phyloP scores from a whole-genome alignment of 2,329 filamentous ascomycete species.

The Fusarium odoratissimum region DNA sequence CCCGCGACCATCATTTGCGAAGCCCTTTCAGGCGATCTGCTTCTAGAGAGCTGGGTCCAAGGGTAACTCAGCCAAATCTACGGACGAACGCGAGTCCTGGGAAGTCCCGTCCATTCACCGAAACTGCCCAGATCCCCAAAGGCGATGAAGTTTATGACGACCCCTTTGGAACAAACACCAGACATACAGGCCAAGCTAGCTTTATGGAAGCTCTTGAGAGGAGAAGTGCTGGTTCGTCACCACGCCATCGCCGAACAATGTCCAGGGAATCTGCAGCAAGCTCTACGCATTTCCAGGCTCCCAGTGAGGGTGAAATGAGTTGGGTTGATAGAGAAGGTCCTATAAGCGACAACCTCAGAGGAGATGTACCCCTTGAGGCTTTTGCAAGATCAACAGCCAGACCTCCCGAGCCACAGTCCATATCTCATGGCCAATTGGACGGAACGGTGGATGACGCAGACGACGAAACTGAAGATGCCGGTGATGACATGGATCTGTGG shows the following conservation, averaged over 20 bases:
- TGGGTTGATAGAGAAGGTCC: constrained; percentile 56
- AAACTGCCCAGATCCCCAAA: constrained; percentile 18
- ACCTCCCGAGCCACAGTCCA: background rate
- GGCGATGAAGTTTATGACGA: constrained; percentile 42
- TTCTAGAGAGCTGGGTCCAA: constrained; percentile 51
- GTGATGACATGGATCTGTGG: constrained; percentile 67
- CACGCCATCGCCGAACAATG: constrained; percentile 21
- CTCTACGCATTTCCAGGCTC: constrained; percentile 49
- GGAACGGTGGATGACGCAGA: constrained; percentile 30
- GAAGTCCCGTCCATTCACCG: constrained; percentile 31
- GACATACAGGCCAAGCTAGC: constrained; percentile 46
- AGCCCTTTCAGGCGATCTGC: constrained; percentile 65
- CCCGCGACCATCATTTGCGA: constrained; percentile 61
- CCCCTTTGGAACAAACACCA: constrained; percentile 44
- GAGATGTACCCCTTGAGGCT: constrained; percentile 51
- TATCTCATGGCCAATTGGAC: constrained; percentile 25
- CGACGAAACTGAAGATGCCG: constrained; percentile 38
- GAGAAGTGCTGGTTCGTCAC: constrained; percentile 35
- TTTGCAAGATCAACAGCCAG: constrained; percentile 25
- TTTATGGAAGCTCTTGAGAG: constrained; percentile 50
- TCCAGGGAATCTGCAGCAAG: constrained; percentile 47
- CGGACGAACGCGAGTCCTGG: constrained; percentile 49
- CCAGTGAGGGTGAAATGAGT: constrained; percentile 56
- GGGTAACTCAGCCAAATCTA: constrained; percentile 42
- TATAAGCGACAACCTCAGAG: constrained; percentile 51